Evolutionary conservation across 139 green algal genomes (phyloP).

Genomic region (Picochlorum sp.): DNA sequence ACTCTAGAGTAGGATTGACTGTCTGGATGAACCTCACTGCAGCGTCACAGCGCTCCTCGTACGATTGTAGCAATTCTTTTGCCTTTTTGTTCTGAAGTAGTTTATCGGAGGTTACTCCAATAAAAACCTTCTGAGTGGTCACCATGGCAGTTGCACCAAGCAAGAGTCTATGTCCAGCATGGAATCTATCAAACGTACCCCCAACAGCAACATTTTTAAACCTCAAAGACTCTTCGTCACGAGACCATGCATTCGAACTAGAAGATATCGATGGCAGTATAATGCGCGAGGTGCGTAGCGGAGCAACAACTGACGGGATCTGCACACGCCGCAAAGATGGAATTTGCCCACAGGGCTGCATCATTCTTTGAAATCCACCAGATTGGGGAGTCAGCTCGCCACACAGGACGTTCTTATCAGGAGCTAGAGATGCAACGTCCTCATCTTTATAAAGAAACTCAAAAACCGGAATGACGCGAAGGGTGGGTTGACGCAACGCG

Average conservation of each 20-base stretch:
- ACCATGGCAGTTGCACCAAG: constrained; percentile 67
- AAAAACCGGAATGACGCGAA: constrained; percentile 18
- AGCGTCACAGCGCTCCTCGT: constrained; percentile 35
- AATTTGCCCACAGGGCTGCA: too few relatives aligned
- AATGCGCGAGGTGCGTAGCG: too few relatives aligned
- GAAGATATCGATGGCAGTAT: too few relatives aligned
- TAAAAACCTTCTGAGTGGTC: constrained; percentile 36
- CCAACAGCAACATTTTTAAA: constrained; percentile 69
- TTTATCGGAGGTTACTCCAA: constrained; percentile 71
- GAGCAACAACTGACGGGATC: too few relatives aligned
- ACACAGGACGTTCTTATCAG: too few relatives aligned
- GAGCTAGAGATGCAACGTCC: too few relatives aligned
- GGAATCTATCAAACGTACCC: constrained; percentile 88
- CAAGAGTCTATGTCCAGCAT: constrained; percentile 85
- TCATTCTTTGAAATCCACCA: too few relatives aligned
- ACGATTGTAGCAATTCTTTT: constrained; percentile 61
- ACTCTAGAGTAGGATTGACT: constrained; percentile 34
- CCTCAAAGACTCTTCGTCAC: constrained; percentile 15
- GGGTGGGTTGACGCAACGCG: constrained; percentile 1
- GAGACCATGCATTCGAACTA: too few relatives aligned
- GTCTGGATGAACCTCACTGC: constrained; percentile 50
- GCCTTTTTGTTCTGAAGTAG: constrained; percentile 70
- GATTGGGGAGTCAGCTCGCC: too few relatives aligned
- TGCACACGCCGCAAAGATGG: too few relatives aligned
- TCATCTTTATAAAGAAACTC: not conserved